A percentile compares a stretch with the other conserved stretches of the same genome.
phyloP scores from a whole-genome alignment of 805 yeast species.

The Lipomyces spencermartinsiae region DNA sequence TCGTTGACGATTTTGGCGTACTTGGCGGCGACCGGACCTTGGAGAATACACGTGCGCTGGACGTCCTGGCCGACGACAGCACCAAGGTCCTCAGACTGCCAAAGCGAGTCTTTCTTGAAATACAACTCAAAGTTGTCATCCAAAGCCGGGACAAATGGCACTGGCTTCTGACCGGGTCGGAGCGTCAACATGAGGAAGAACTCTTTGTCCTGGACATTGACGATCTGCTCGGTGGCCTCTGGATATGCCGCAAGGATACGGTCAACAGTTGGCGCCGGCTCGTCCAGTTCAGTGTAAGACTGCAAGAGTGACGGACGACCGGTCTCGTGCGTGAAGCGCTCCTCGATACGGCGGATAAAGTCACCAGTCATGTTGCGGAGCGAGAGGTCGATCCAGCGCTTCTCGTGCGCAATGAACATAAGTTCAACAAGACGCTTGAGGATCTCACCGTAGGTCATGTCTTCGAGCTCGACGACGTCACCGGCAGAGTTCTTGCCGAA shows the following conservation, averaged over 20 bases:
- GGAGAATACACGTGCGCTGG: constrained; percentile 97
- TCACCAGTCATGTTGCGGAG: constrained; percentile 87
- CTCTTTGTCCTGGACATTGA: constrained; percentile 95
- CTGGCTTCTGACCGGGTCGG: constrained; percentile 91
- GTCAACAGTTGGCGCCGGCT: constrained; percentile 68
- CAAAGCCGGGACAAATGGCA: constrained; percentile 94
- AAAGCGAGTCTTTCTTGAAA: constrained; percentile 97
- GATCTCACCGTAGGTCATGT: constrained; percentile 94
- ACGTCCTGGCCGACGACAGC: constrained; percentile 96
- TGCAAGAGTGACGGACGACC: constrained; percentile 69
- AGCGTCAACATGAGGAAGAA: constrained; percentile 83
- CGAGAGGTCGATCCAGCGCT: constrained; percentile 86
- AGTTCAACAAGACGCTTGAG: constrained; percentile 86
- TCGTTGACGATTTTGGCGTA: constrained; percentile 85
- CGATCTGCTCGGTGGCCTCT: constrained; percentile 75
- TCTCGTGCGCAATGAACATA: constrained; percentile 78
- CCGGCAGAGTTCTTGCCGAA: constrained; percentile 76
- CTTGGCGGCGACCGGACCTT: constrained; percentile 98
- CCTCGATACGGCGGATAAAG: constrained; percentile 92
- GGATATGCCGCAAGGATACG: constrained; percentile 72
- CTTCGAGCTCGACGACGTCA: constrained; percentile 88
- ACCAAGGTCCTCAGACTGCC: constrained; percentile 98
- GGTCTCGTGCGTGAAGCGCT: constrained; percentile 74
- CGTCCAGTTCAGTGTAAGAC: constrained; percentile 68
- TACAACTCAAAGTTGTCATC: constrained; percentile 93